A percentile compares a stretch with the other conserved stretches of the same genome.
These are phyloP conservation scores for Penicillium sp. DNA, from an alignment of 2,329 filamentous ascomycete genomes.

Conservation along the genomic window DNA sequence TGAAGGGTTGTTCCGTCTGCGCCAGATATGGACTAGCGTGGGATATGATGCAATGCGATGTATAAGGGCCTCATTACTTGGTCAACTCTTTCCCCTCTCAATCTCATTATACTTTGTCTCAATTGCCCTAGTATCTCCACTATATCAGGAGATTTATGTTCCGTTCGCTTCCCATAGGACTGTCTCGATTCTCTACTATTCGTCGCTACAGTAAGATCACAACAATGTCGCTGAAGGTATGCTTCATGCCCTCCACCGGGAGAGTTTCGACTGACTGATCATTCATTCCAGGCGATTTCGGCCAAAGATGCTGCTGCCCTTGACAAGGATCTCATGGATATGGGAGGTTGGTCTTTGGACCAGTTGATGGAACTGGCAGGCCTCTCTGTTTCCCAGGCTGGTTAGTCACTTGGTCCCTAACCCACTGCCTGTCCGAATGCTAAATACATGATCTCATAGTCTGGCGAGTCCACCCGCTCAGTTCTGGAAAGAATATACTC, in stretches of 20 bases:
- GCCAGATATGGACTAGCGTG: constrained; percentile 24
- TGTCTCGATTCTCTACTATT: constrained; percentile 12
- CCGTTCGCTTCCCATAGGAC: constrained; percentile 13
- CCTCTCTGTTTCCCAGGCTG: constrained; percentile 85
- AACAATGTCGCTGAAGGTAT: constrained; percentile 44
- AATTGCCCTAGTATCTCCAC: background rate
- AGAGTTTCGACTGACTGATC: background rate
- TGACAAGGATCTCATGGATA: constrained; percentile 89
- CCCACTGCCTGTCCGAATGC: background rate
- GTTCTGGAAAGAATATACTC: constrained; percentile 68
- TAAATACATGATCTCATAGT: constrained; percentile 52
- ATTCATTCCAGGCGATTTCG: constrained; percentile 67
- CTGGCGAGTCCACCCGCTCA: constrained; percentile 76
- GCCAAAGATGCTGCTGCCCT: constrained; percentile 84
- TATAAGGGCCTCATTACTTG: constrained; percentile 2
- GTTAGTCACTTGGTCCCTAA: constrained; percentile 46
- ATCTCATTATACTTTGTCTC: background rate
- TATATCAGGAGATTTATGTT: constrained; percentile 26
- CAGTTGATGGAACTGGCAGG: constrained; percentile 97
- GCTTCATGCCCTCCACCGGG: background rate
- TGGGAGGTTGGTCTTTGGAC: constrained; percentile 84
- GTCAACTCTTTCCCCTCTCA: background rate
- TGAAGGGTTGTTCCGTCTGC: constrained; percentile 24
- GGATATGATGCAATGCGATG: constrained; percentile 24
- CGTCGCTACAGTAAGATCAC: constrained; percentile 30